Base-by-base conservation (phyloP, 148 eudicot genomes). In the Vaccinium myrtillus region DNA sequence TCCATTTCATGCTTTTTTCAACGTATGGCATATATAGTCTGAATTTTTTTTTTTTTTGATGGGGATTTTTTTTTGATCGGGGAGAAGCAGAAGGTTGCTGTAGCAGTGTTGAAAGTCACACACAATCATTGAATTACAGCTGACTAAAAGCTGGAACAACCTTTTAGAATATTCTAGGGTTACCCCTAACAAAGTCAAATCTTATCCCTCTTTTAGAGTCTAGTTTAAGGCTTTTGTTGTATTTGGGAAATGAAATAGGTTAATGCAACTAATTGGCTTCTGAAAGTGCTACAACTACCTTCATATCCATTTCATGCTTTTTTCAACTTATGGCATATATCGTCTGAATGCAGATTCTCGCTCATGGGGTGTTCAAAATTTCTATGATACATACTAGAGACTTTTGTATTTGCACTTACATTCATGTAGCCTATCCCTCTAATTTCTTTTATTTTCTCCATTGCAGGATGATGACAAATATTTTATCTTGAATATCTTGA, bases 401-500 rank as follows among this genome's bases (percentile, higher is more conserved):
- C 46, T 70, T 5, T 30, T 82, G 18, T 67, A 51, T 51, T 13
- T 53, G 78, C 67, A 30, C 55, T 23, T 55, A 21, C 83, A 54
- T 13, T 43, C 69, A 46, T 16, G 73, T 70, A 53, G 36, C 67
- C 70, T 80, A 50, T 8, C 19, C 27, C 75, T 73, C 75, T 80
- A 49, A 81, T 86, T 85, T 80, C 73, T 63, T 83, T 49, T 73
- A 23, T 25, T 78, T 78, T 86, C 81, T 85, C 51, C 74, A 36
- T 88, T 88, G 86, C 92, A 96, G 99, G 98, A 90, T 63, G 91
- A 89, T 84, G 88, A 87, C 82, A 90, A 94, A 85, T 93, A 89
- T 87, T 92, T 92, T 77, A 86, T 87, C 75, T 83, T 96, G 65
- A 96, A 96, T 87, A 85, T 88, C 51, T 63, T 89, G 55, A 87